These are phyloP conservation scores for Acanthamoeba comandoni DNA, from an alignment of 208 protist genomes.

Conservation along the genomic window DNA sequence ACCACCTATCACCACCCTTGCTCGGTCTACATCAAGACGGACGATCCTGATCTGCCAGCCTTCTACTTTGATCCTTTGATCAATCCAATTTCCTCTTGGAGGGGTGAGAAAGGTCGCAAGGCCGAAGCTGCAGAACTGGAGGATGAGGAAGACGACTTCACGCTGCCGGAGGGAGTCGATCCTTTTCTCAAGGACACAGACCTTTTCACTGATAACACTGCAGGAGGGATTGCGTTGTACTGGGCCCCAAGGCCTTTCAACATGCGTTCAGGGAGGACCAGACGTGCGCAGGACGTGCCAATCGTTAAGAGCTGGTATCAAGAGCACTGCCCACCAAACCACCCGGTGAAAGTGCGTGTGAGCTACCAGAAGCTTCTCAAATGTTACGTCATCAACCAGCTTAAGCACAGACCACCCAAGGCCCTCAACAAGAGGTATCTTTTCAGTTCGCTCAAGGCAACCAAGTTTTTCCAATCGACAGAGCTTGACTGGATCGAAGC, in stretches of 20 bases:
- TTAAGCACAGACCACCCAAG: constrained; percentile 93
- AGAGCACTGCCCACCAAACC: constrained; percentile 87
- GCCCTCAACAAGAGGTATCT: constrained; percentile 91
- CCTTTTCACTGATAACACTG: constrained; percentile 95
- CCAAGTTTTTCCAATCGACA: constrained; percentile 99
- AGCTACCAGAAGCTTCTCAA: constrained; percentile 99
- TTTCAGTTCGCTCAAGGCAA: constrained; percentile 93
- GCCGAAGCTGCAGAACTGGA: not conserved
- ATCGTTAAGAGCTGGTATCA: constrained; percentile 98
- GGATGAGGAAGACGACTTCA: constrained; percentile 87
- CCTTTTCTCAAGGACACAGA: constrained; percentile 89
- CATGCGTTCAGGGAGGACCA: constrained; percentile 93
- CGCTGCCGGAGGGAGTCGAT: constrained; percentile 87
- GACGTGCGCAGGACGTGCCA: constrained; percentile 97
- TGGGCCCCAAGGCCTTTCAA: constrained; percentile 98
- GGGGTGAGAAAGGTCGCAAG: constrained; percentile 22
- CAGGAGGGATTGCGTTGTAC: constrained; percentile 95
- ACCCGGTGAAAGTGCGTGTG: constrained; percentile 96
- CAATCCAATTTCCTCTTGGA: constrained; percentile 94
- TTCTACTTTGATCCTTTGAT: constrained; percentile 99
- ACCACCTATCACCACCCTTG: constrained; percentile 95
- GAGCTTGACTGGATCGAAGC: constrained; percentile 99
- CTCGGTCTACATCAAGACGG: constrained; percentile 91
- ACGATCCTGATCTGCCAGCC: constrained; percentile 97
- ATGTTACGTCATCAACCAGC: constrained; percentile 97